Base-by-base conservation (phyloP, 2,329 filamentous ascomycete species). In the Calonectria crousiana region DNA sequence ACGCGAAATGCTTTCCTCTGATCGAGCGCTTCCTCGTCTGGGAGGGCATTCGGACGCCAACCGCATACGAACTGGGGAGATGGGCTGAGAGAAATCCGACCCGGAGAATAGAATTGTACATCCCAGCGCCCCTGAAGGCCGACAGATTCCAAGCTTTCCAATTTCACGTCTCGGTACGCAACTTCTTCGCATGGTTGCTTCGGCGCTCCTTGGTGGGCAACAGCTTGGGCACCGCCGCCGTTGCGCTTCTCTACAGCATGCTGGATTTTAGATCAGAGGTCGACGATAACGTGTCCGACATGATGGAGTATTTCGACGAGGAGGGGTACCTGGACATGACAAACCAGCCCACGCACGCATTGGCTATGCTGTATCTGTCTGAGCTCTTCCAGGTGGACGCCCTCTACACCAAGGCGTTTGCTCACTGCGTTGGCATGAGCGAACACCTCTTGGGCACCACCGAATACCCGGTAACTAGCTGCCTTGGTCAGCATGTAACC, bases 351-450 rank as follows among this genome's bases (percentile, higher is more conserved):
- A 89, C 92, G 67, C 92, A 95, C 80, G 92, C 94, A 0, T 82
- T 95, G 47, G 94, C 92, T 0, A 86, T 93, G 56, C 84, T 96
- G 16, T 90, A 90, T 66, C 88, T 95, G 53, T 92, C 93, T 2
- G 94, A 96, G 80, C 86, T 88, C 28, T 93, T 92, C 76, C 89
- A 90, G 67, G 83, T 93, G 32, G 87, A 86, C 68, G 88, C 91
- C n/a, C 84, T 95, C 16, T 96, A 95, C 87, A 89, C 92, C 14
- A 90, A 94, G 79, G 92, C 94, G 0, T 95, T 96, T 83, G 89
- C 90, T 18, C 95, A 97, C 80, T 95, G 94, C 80, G 93, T 93
- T 44, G 95, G 94, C 53, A 95, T 96, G 94, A 90, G 90, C 74
- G 90, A 93, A 26, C 86, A 86, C 32, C 75, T 96, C 6, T 85